Conservation (phyloP, 1,139 yeast genomes). For the Oligophagozyma castellii region DNA sequence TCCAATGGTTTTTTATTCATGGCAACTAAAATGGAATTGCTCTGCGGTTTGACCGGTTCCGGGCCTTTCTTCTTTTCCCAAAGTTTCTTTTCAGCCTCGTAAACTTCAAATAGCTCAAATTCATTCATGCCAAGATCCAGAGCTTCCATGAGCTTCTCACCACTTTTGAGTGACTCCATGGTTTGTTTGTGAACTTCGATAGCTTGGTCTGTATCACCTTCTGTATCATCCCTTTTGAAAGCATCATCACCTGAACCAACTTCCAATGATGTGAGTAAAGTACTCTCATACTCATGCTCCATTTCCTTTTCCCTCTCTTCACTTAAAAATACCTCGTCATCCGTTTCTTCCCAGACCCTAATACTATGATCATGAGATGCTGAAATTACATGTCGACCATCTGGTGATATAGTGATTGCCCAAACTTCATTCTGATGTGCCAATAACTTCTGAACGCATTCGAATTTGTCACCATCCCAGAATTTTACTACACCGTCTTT, state of each 20-base stretch:
- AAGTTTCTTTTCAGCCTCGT: conserved; percentile 26
- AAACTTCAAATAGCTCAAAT: conserved; percentile 42
- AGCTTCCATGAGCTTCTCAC: conserved; percentile 89
- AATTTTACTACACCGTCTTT: conserved; percentile 84
- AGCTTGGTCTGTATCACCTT: conserved; percentile 38
- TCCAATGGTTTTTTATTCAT: conserved; percentile 59
- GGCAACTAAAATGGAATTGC: conserved; percentile 59
- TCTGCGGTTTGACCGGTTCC: conserved; percentile 45
- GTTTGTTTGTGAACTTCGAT: conserved; percentile 71
- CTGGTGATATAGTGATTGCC: conserved; percentile 65
- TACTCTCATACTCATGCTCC: conserved; percentile 80
- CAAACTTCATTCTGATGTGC: conserved; percentile 92
- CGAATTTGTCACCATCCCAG: conserved; percentile 98
- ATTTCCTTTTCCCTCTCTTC: conserved; percentile 93
- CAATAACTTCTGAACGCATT: conserved; percentile 73
- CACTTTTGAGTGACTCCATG: conserved; percentile 83
- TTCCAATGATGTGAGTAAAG: conserved; percentile 58
- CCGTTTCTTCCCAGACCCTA: conserved; percentile 82
- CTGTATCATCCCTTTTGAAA: conserved; percentile 25
- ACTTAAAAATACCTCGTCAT: conserved; percentile 85
- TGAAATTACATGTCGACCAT: conserved; percentile 65
- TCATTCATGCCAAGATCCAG: conserved; percentile 72
- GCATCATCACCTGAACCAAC: conserved; percentile 37
- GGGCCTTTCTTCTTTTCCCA: conserved; percentile 32
- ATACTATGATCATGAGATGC: conserved; percentile 91